Percentiles rank a stretch among this genome's conserved stretches.
These are phyloP conservation scores for Bauhinia variegata DNA, from an alignment of 306 rosid genomes.

Conservation along the genomic window DNA sequence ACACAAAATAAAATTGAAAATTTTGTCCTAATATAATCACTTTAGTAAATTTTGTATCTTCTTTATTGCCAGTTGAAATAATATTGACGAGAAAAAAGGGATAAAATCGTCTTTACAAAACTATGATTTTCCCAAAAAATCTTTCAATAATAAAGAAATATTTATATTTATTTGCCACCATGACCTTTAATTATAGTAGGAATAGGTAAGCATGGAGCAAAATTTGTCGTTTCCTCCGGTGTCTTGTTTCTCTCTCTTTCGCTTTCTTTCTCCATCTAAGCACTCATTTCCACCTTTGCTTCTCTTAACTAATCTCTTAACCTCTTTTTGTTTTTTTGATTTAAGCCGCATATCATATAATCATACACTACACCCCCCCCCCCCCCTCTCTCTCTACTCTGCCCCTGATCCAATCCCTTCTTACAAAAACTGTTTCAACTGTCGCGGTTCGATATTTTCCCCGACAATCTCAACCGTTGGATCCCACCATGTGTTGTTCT, in stretches of 20 bases:
- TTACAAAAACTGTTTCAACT: slow-evolving; percentile 39
- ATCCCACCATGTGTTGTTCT: slow-evolving; percentile 13
- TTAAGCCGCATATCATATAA: slow-evolving; percentile 31
- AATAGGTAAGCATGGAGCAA: slow-evolving; percentile 7
- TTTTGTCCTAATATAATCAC: too few relatives aligned
- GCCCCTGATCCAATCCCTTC: slow-evolving; percentile 41
- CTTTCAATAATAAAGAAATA: background rate
- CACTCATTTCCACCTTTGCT: background rate
- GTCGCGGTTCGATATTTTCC: slow-evolving; percentile 44
- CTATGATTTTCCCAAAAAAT: too few relatives aligned
- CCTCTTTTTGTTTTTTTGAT: background rate
- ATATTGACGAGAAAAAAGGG: too few relatives aligned
- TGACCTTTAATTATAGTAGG: background rate
- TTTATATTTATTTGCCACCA: background rate
- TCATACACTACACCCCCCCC: slow-evolving; percentile 3
- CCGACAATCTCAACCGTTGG: slow-evolving; percentile 21
- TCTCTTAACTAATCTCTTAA: slow-evolving; percentile 3
- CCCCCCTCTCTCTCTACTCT: too few relatives aligned
- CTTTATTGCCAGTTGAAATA: too few relatives aligned
- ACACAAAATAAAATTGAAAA: too few relatives aligned
- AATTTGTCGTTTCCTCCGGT: slow-evolving; percentile 36
- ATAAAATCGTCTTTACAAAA: too few relatives aligned
- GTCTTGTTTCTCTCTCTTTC: background rate
- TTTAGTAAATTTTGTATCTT: too few relatives aligned
- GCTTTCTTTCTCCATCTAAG: background rate